These are phyloP conservation scores for Fereydounia khargensis DNA, from an alignment of 1,284 basidiomycete species.

Conservation along the genomic window DNA sequence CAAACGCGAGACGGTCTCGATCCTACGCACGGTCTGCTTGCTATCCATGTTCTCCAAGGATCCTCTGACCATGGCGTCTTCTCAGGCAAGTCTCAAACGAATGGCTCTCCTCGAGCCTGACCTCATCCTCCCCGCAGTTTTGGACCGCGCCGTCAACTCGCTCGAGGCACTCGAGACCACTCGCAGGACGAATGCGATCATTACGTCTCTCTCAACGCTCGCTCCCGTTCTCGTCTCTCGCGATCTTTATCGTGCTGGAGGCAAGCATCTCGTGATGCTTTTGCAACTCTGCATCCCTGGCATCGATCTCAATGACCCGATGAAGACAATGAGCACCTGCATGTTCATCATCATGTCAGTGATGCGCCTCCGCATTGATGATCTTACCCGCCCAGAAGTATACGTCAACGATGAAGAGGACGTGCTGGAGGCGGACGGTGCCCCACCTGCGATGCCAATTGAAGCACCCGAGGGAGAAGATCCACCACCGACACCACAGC, in stretches of 20 bases:
- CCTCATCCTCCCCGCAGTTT: constrained; percentile 84
- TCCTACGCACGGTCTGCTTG: constrained; percentile 80
- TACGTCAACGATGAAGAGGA: constrained; percentile 31
- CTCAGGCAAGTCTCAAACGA: constrained; percentile 63
- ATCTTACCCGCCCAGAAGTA: constrained; percentile 63
- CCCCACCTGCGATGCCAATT: constrained; percentile 5
- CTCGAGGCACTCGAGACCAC: constrained; percentile 66
- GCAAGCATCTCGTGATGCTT: constrained; percentile 82
- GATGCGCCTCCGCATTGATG: constrained; percentile 78
- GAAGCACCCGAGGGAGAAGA: constrained; percentile 60
- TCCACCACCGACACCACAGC: constrained; percentile 52
- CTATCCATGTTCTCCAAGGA: constrained; percentile 92
- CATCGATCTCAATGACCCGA: constrained; percentile 89
- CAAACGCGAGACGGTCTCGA: constrained; percentile 76
- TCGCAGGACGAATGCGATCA: constrained; percentile 64
- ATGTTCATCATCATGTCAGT: constrained; percentile 75
- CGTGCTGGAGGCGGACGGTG: constrained; percentile 29
- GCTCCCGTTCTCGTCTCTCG: constrained; percentile 77
- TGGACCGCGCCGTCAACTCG: constrained; percentile 87
- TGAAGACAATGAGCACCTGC: constrained; percentile 76
- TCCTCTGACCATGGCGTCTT: constrained; percentile 60
- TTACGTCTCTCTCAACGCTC: constrained; percentile 81
- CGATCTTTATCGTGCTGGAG: constrained; percentile 73
- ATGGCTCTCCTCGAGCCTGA: constrained; percentile 80
- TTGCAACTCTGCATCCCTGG: constrained; percentile 87